Evolutionary conservation across 805 yeast species (phyloP).

Genomic region (Alloascoidea hylecoeti): DNA sequence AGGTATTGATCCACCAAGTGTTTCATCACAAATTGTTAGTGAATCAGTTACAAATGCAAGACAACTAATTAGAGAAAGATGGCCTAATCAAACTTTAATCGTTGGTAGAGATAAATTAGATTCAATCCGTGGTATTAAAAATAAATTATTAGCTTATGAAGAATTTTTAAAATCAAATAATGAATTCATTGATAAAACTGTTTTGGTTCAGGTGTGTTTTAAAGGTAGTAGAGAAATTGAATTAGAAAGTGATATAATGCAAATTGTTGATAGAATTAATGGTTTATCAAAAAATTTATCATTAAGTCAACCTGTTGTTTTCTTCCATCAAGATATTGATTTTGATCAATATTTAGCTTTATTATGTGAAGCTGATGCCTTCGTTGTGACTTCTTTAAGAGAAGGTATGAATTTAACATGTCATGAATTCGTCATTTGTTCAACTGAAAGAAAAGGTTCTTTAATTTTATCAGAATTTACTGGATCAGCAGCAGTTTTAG

Average conservation of each 20-base stretch:
- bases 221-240: constrained; percentile 43
- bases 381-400: constrained; percentile 81
- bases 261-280: constrained; percentile 77
- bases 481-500: constrained; percentile 76
- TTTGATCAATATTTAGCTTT: constrained; percentile 84
- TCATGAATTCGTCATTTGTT: constrained; percentile 58
- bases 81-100: constrained; percentile 58
- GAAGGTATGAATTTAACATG: constrained; percentile 97
- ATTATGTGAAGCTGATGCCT: constrained; percentile 72
- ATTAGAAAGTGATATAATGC: constrained; percentile 59
- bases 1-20: constrained; percentile 26
- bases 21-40: constrained; percentile 30
- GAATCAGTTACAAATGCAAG: constrained; percentile 48
- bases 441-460: constrained; percentile 51
- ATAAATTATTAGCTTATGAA: constrained; percentile 80
- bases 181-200: constrained; percentile 48
- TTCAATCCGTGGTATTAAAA: constrained; percentile 75
- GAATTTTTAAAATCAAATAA: constrained; percentile 62
- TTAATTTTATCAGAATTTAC: constrained; percentile 84
- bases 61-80: constrained; percentile 55
- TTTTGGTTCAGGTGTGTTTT: constrained; percentile 71
- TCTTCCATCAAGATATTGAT: constrained; percentile 77
- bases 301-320: constrained; percentile 67
- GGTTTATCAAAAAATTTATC: constrained; percentile 23
- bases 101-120: constrained; percentile 87